A percentile compares a stretch with the other conserved stretches of the same genome.
phyloP scores from a whole-genome alignment of 2,329 filamentous ascomycete species.

The Juglanconis sp. region DNA sequence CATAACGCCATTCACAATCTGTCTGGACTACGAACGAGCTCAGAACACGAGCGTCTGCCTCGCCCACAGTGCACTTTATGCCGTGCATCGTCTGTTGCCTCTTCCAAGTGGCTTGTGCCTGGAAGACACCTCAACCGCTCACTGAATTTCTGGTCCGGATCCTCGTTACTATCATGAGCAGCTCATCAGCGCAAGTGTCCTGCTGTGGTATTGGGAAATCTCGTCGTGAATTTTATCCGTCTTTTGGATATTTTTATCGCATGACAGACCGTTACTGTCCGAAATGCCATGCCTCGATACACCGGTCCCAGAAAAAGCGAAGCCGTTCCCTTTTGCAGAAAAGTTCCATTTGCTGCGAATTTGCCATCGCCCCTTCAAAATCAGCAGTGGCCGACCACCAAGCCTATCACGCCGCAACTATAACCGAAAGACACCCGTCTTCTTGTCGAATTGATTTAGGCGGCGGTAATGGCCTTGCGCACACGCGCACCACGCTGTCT shows the following conservation, averaged over 20 bases:
- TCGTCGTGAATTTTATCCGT: slow-evolving; percentile 20
- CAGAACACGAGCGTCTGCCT: not conserved
- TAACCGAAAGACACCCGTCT: slow-evolving; percentile 14
- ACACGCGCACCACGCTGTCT: slow-evolving; percentile 81
- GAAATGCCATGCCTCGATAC: slow-evolving; percentile 21
- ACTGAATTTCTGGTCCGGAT: not conserved
- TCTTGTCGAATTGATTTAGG: slow-evolving; percentile 40
- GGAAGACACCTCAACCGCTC: not conserved
- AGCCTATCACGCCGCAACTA: slow-evolving; percentile 31
- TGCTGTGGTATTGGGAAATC: slow-evolving; percentile 15
- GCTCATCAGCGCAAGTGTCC: not conserved
- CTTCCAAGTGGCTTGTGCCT: not conserved
- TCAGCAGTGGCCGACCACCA: slow-evolving; percentile 26
- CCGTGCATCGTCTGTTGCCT: slow-evolving; percentile 3
- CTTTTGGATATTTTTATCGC: slow-evolving; percentile 18
- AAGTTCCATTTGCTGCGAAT: slow-evolving; percentile 13
- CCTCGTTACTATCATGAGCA: slow-evolving; percentile 1
- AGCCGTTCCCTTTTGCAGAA: slow-evolving; percentile 19
- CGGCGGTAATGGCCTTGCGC: slow-evolving; percentile 63
- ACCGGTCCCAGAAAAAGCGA: slow-evolving; percentile 21
- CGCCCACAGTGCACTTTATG: not conserved
- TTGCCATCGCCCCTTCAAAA: slow-evolving; percentile 9
- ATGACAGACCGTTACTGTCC: slow-evolving; percentile 20
- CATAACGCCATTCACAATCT: no score
- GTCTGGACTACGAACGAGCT: no score